These are phyloP conservation scores for Oleoguttula mirabilis DNA, from an alignment of 495 filamentous ascomycete species.

Conservation along the genomic window DNA sequence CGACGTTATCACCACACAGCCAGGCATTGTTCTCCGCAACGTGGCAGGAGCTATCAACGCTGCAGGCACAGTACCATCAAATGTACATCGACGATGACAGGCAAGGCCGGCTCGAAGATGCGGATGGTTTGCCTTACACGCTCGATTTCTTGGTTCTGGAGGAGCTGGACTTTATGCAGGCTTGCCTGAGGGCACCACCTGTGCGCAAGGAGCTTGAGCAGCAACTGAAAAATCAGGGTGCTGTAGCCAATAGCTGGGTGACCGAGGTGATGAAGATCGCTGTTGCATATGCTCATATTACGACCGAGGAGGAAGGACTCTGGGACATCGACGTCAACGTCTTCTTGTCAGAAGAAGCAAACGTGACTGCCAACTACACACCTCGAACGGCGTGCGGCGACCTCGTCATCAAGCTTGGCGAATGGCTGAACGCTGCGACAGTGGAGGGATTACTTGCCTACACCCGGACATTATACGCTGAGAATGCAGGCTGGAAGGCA, in stretches of 20 bases:
- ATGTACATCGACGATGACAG: slow-evolving; percentile 76
- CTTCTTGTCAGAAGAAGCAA: slow-evolving; percentile 88
- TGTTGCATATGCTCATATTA: slow-evolving; percentile 82
- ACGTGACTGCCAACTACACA: slow-evolving; percentile 92
- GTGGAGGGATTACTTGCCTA: slow-evolving; percentile 63
- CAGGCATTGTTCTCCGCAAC: slow-evolving; percentile 66
- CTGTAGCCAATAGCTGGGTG: slow-evolving; percentile 52
- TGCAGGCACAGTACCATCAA: slow-evolving; percentile 58
- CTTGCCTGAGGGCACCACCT: slow-evolving; percentile 66
- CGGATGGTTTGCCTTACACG: slow-evolving; percentile 83
- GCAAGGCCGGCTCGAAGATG: slow-evolving; percentile 79
- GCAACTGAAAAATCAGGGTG: slow-evolving; percentile 48
- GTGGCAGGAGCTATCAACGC: slow-evolving; percentile 69
- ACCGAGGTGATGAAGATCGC: slow-evolving; percentile 69
- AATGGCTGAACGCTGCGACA: slow-evolving; percentile 63
- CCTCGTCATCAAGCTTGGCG: slow-evolving; percentile 80
- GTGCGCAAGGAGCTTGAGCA: slow-evolving; percentile 74
- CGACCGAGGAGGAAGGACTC: slow-evolving; percentile 78
- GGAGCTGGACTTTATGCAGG: slow-evolving; percentile 85
- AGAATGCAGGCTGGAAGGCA: slow-evolving; percentile 42
- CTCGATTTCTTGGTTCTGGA: slow-evolving; percentile 90
- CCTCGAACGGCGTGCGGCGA: slow-evolving; percentile 84
- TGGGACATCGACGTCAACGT: slow-evolving; percentile 96
- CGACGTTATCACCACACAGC: slow-evolving; percentile 67
- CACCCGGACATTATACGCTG: slow-evolving; percentile 50